Percentiles rank a stretch among this genome's conserved stretches.
Evolutionary conservation across 495 filamentous ascomycete genomes (phyloP).

Genomic region (Aspergillus conjunctus): DNA sequence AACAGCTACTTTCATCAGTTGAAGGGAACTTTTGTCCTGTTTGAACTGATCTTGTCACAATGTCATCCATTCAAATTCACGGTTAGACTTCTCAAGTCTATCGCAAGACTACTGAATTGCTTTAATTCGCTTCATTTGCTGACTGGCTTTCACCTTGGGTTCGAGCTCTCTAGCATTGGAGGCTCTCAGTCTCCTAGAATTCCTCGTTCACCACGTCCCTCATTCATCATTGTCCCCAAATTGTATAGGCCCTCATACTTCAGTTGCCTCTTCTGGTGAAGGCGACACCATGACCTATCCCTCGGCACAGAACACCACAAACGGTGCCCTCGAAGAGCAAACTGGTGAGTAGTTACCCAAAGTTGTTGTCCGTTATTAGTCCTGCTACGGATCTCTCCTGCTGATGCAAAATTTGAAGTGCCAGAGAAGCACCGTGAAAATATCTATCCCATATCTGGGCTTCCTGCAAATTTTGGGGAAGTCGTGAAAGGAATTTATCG

Average conservation of each 20-base stretch:
- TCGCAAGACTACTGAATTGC: constrained; percentile 11
- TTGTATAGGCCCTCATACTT: constrained; percentile 4
- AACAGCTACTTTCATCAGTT: background rate
- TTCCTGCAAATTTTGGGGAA: constrained; percentile 66
- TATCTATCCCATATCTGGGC: constrained; percentile 23
- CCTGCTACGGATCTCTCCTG: background rate
- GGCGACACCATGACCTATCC: constrained; percentile 22
- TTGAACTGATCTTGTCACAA: constrained; percentile 12
- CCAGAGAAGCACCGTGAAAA: constrained; percentile 12
- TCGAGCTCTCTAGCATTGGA: background rate
- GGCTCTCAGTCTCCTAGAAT: background rate
- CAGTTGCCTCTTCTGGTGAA: background rate
- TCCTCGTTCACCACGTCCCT: background rate
- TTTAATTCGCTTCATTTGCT: constrained; percentile 3
- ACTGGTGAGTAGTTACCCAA: constrained; percentile 19
- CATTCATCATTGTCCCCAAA: background rate
- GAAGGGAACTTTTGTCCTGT: constrained; percentile 4
- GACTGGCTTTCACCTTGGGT: background rate
- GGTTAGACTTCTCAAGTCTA: constrained; percentile 20
- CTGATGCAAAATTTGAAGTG: background rate
- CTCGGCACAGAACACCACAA: constrained; percentile 20
- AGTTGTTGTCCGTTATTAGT: background rate
- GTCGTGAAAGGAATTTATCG: constrained; percentile 71
- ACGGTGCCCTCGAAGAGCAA: constrained; percentile 17
- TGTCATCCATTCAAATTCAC: constrained; percentile 10